Conservation (phyloP, 495 filamentous ascomycete genomes). For the Podospora australis region DNA sequence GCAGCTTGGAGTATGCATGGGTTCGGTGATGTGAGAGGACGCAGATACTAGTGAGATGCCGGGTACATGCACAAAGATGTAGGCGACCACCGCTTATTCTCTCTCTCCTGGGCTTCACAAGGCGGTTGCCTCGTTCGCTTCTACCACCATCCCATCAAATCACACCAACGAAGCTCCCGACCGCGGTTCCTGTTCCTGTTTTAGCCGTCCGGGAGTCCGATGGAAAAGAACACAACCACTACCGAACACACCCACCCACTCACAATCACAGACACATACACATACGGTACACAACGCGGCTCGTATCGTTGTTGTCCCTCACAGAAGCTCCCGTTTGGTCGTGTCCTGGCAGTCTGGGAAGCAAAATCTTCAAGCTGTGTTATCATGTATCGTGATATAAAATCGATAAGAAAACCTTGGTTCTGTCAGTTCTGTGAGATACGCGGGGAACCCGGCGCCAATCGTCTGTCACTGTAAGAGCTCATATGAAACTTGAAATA, state of each 20-base stretch:
- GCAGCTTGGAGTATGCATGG: slow-evolving; percentile 3
- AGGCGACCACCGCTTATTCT: no score
- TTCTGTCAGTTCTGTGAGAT: slow-evolving; percentile 4
- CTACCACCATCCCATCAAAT: background rate
- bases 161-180: background rate
- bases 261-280: background rate
- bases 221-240: background rate
- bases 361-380: no score
- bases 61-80: background rate
- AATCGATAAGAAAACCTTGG: no score
- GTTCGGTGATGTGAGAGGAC: slow-evolving; percentile 1
- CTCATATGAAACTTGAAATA: slow-evolving; percentile 20
- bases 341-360: no score
- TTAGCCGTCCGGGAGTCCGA: slow-evolving; percentile 19
- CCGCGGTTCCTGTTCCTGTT: background rate
- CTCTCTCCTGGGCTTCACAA: no score
- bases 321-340: no score
- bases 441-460: slow-evolving; percentile 12
- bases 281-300: background rate
- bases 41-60: background rate
- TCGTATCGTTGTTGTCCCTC: no score
- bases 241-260: background rate
- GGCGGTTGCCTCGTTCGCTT: no score
- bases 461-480: slow-evolving; percentile 4
- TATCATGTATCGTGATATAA: no score